These are phyloP conservation scores for Taphrina pruni DNA, from an alignment of 1,139 yeast species.

Conservation along the genomic window DNA sequence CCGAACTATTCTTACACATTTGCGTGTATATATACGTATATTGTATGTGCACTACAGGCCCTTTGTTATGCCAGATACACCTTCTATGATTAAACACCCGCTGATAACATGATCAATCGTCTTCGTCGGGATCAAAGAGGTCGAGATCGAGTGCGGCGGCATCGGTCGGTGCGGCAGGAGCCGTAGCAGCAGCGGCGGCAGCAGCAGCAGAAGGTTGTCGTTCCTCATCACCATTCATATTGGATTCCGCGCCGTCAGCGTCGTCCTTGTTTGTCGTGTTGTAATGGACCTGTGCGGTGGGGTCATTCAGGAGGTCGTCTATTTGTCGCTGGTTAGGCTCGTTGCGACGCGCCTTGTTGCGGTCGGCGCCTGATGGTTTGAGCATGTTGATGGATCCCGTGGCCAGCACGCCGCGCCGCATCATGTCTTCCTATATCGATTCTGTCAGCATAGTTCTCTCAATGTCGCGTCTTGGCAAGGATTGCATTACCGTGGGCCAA, in stretches of 20 bases:
- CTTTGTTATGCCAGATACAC: too few species aligned
- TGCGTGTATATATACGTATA: too few species aligned
- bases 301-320: conserved; percentile 11
- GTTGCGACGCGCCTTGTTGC: not conserved
- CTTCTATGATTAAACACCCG: too few species aligned
- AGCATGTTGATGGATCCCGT: conserved; percentile 9
- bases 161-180: conserved; percentile 19
- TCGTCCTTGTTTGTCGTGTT: not conserved
- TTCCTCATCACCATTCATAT: not conserved
- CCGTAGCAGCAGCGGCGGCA: not conserved
- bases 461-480: too few species aligned
- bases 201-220: not conserved
- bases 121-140: conserved; percentile 26
- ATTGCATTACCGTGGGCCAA: conserved; percentile 17
- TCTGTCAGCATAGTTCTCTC: too few species aligned
- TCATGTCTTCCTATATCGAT: conserved; percentile 19
- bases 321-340: not conserved
- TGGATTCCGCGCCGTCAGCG: not conserved
- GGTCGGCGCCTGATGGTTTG: not conserved
- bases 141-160: conserved; percentile 27
- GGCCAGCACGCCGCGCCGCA: conserved; percentile 15
- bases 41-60: too few species aligned
- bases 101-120: not conserved
- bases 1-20: too few species aligned
- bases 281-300: conserved; percentile 3